Evolutionary conservation across 2,329 filamentous ascomycete genomes (phyloP).

Genomic region (Aureobasidium uvarum): DNA sequence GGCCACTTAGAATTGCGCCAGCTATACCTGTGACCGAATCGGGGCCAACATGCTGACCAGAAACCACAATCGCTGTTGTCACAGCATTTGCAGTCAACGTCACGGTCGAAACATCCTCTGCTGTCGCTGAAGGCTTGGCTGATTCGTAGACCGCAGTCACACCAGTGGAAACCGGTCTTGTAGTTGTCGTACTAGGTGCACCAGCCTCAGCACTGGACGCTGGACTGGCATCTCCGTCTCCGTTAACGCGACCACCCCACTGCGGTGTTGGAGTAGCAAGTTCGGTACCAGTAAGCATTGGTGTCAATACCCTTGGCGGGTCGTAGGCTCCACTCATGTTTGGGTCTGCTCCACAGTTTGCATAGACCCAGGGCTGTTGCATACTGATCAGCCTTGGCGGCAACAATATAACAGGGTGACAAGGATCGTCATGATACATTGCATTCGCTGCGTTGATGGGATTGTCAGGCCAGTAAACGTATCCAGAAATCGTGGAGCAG

Average conservation of each 20-base stretch:
- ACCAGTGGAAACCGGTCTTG: slow-evolving; percentile 11
- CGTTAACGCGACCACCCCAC: background rate
- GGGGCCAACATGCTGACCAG: slow-evolving; percentile 11
- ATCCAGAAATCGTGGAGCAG: slow-evolving; percentile 20
- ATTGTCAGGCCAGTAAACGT: slow-evolving; percentile 28
- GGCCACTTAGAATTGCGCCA: slow-evolving; percentile 10
- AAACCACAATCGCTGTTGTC: slow-evolving; percentile 13
- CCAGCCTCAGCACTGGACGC: slow-evolving; percentile 8
- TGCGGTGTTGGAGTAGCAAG: background rate
- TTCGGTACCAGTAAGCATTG: background rate
- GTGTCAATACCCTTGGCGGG: slow-evolving; percentile 22
- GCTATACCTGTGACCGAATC: slow-evolving; percentile 7
- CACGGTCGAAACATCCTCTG: background rate
- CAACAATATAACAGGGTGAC: slow-evolving; percentile 22
- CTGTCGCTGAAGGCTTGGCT: background rate
- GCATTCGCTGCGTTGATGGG: slow-evolving; percentile 22
- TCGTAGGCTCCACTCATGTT: slow-evolving; percentile 24
- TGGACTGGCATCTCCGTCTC: slow-evolving; percentile 8
- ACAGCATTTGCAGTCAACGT: background rate
- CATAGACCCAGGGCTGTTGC: slow-evolving; percentile 10
- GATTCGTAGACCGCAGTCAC: slow-evolving; percentile 13
- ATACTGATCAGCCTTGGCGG: slow-evolving; percentile 18
- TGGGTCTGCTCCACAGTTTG: slow-evolving; percentile 8
- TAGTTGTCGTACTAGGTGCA: slow-evolving; percentile 16
- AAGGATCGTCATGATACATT: slow-evolving; percentile 13